Conservation (phyloP, 805 yeast species). For the Hanseniaspora clermontiae region DNA sequence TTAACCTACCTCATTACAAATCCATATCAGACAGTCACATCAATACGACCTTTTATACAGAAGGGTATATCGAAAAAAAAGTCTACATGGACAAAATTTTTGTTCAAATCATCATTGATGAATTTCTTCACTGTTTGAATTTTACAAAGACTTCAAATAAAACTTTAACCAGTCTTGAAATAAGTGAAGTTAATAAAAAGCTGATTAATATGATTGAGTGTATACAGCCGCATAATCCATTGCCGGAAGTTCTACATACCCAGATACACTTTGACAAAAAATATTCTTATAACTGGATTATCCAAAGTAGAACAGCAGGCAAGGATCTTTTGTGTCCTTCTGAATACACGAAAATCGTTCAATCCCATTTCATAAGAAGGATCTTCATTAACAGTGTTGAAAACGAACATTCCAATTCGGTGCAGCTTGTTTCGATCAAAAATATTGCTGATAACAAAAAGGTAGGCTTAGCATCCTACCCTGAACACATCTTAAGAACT, state of each 20-base stretch:
- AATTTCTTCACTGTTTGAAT: neutral
- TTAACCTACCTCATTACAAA: neutral
- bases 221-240: neutral
- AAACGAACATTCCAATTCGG: neutral
- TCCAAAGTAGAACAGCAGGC: neutral
- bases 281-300: neutral
- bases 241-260: neutral
- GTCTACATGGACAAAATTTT: neutral
- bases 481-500: conserved; percentile 2
- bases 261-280: neutral
- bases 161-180: neutral
- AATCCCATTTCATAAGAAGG: neutral
- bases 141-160: neutral
- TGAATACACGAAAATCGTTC: neutral
- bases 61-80: neutral
- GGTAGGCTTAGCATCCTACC: neutral
- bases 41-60: neutral
- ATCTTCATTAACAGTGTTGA: neutral
- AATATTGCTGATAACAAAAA: neutral
- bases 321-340: neutral
- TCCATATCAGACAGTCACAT: neutral
- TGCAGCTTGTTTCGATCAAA: neutral
- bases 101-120: neutral
- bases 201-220: neutral
- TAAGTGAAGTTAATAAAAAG: neutral